Base-by-base conservation (phyloP, 2,329 filamentous ascomycete species). In the Cryphonectria carpinicola region DNA sequence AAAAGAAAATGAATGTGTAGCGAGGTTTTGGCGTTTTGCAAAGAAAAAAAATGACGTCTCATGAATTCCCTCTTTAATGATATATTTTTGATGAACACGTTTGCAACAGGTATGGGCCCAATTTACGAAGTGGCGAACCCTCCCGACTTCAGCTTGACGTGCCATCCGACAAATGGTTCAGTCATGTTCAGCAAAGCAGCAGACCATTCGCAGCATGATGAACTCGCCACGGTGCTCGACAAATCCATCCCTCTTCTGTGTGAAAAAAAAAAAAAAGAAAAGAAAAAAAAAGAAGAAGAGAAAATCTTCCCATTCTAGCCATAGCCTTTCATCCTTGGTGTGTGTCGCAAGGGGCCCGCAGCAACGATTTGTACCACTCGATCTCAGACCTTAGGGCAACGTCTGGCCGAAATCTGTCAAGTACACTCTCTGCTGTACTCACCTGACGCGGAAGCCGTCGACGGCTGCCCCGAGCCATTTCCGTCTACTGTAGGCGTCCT, bases 351-450 rank as follows among this genome's bases (percentile, higher is more conserved):
- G 37, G 39, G 39, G 39, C 28, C 41, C 41, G 14, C 32, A 13
- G 11, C 4, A 25, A 66, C 75, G 74, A 76, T 76, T 70, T 67
- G 74, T 76, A 65, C 60, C 28, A 75, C 75, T 54, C 69, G 75
- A 76, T 76, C 75, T 76, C 63, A 71, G 71, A 73, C 74, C 71
- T 74, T 70, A 4, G 68, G 46, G 43, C 61, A 56, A 70, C 65
- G 54, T 66, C 49, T 54, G 56, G 63, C 67, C 64, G 49, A 28
- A 49, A n/a, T 25, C 70, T 28, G 28, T n/a, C 22, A 49, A 22
- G 22, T 49, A 49, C 22, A 49, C 46, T 6, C 46, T 6, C 46
- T 49, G 46, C 46, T 49, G 46, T 11, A n/a, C 8, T 49, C 22
- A 52, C 17, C 64, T n/a, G 46, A 32, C 41, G 28, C 54, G 56